These are phyloP conservation scores for Trichophyton verrucosum DNA, from an alignment of 2,329 filamentous ascomycete genomes.

Conservation along the genomic window DNA sequence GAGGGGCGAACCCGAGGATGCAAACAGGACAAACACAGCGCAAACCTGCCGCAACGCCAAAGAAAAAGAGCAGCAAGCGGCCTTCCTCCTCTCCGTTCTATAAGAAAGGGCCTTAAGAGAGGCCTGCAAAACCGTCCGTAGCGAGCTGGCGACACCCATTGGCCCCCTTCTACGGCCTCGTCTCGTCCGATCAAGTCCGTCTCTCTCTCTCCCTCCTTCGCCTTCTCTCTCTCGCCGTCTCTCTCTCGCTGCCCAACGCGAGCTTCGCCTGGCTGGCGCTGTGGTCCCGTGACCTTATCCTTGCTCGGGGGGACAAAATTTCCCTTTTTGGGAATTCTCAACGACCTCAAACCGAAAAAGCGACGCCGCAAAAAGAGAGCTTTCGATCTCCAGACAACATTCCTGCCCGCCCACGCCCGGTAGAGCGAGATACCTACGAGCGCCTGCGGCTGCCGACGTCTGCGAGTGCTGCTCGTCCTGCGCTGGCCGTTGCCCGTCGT, in stretches of 20 bases:
- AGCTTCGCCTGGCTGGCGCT: background rate
- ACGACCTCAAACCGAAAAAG: background rate
- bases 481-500: background rate
- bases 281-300: slow-evolving; percentile 1
- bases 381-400: background rate
- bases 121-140: background rate
- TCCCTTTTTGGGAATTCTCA: slow-evolving; percentile 1
- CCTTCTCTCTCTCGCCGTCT: background rate
- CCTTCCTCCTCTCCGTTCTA: background rate
- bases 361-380: background rate
- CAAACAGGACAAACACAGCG: background rate
- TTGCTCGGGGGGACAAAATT: background rate
- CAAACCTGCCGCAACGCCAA: background rate
- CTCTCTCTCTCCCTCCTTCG: background rate
- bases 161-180: background rate
- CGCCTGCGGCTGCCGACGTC: background rate
- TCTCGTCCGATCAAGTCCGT: too few species aligned
- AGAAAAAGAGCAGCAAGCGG: background rate
- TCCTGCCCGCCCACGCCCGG: background rate
- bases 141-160: background rate
- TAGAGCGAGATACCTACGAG: background rate
- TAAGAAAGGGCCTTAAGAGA: background rate
- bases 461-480: background rate
- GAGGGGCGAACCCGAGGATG: background rate
- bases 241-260: background rate